Conservation (phyloP, 2,329 filamentous ascomycete genomes). For the Calonectria honghensis region DNA sequence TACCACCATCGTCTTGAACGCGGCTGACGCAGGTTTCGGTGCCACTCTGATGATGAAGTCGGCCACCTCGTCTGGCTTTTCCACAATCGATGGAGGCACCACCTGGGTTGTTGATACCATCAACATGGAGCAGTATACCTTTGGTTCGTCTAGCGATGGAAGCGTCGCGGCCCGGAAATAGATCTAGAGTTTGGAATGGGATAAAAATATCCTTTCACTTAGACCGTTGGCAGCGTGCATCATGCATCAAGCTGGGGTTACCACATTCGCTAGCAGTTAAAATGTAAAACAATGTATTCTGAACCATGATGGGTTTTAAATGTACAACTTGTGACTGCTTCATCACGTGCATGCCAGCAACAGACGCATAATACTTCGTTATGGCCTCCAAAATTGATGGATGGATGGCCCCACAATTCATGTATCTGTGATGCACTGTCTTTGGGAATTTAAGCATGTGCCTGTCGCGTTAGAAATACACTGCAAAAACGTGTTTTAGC, state of each 20-base stretch:
- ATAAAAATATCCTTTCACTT: background rate
- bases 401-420: background rate
- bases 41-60: background rate
- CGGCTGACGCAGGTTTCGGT: background rate
- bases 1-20: conserved; percentile 13
- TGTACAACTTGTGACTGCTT: background rate
- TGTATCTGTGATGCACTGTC: background rate
- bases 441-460: background rate
- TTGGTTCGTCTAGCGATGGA: background rate
- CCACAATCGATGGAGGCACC: background rate
- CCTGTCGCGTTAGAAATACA: background rate
- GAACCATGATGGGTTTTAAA: background rate
- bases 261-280: background rate
- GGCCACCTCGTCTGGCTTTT: background rate
- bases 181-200: background rate
- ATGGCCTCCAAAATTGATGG: background rate
- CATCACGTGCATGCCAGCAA: background rate
- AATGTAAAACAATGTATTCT: background rate
- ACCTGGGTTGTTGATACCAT: conserved; percentile 9
- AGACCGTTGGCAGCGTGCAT: too few relatives aligned
- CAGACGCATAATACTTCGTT: background rate
- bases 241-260: background rate
- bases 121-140: background rate
- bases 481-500: background rate
- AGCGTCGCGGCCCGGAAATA: background rate